These are phyloP conservation scores for Coprinopsis strossmayeri DNA, from an alignment of 768 basidiomycete genomes.

Conservation along the genomic window DNA sequence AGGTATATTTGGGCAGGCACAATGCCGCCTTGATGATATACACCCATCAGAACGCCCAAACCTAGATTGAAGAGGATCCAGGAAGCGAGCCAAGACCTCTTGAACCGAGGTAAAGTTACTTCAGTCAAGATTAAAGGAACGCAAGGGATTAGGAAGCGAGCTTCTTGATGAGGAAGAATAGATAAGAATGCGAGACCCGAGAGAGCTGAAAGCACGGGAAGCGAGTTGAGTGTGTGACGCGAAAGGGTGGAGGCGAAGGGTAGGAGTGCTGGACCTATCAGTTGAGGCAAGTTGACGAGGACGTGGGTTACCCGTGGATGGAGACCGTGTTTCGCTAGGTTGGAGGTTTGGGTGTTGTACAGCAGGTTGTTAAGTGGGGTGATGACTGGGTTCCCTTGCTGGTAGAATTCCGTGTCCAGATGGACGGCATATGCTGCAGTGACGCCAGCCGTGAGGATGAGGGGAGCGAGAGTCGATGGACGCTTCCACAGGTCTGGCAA, in stretches of 20 bases:
- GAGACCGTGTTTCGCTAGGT: neutral
- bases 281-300: neutral
- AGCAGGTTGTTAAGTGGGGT: constrained; percentile 1
- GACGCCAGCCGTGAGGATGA: neutral
- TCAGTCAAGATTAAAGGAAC: neutral
- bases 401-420: constrained; percentile 1
- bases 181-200: neutral
- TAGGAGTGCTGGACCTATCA: constrained; percentile 2
- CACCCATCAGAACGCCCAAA: neutral
- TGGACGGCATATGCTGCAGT: neutral
- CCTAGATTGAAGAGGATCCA: constrained; percentile 3
- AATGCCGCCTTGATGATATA: constrained; percentile 2
- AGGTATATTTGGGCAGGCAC: neutral
- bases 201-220: neutral
- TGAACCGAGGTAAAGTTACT: neutral
- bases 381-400: neutral
- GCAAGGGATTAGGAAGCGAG: constrained; percentile 3
- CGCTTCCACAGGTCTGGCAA: neutral
- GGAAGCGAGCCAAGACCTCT: neutral
- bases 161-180: constrained; percentile 3
- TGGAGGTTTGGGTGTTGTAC: constrained; percentile 5
- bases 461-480: neutral
- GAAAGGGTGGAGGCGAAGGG: neutral
- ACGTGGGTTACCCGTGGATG: neutral
- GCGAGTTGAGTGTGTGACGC: neutral